phyloP scores from a whole-genome alignment of 2,329 filamentous ascomycete genomes.

The Apiospora aurea region DNA sequence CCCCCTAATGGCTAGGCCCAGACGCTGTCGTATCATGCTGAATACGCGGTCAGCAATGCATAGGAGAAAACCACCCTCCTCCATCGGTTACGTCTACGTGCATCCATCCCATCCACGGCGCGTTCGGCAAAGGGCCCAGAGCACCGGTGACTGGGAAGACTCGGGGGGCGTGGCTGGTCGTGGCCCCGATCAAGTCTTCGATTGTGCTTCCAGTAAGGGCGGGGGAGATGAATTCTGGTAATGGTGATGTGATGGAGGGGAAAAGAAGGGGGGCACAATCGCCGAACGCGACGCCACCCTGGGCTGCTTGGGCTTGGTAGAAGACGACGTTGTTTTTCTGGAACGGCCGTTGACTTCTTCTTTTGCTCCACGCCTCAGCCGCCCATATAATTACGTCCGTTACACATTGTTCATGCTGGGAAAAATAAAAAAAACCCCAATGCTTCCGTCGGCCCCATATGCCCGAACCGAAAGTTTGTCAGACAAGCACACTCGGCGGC shows the following conservation, averaged over 20 bases:
- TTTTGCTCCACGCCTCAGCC: not conserved
- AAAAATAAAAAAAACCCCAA: not conserved
- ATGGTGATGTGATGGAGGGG: not conserved
- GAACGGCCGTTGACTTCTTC: conserved; percentile 6
- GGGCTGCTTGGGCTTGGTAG: not conserved
- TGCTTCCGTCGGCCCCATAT: conserved; percentile 6
- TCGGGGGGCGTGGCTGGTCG: not conserved
- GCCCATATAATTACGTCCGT: conserved; percentile 20
- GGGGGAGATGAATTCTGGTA: not conserved
- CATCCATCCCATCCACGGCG: not conserved
- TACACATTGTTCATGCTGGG: not conserved
- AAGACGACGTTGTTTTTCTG: conserved; percentile 14
- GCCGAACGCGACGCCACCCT: conserved; percentile 6
- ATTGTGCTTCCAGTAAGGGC: not conserved
- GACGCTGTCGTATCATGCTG: conserved; percentile 1
- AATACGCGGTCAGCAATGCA: conserved; percentile 20
- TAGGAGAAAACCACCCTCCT: not conserved
- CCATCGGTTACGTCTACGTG: conserved; percentile 3
- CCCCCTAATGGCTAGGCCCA: conserved; percentile 1
- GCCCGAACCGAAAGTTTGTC: conserved; percentile 10
- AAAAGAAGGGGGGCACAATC: not conserved
- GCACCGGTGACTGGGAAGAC: conserved; percentile 13
- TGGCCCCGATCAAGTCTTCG: conserved; percentile 7
- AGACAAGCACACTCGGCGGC: not conserved
- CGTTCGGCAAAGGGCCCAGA: conserved; percentile 1